Evolutionary conservation across 148 eudicot species (phyloP).

Genomic region (Rhododendron griersonianum): DNA sequence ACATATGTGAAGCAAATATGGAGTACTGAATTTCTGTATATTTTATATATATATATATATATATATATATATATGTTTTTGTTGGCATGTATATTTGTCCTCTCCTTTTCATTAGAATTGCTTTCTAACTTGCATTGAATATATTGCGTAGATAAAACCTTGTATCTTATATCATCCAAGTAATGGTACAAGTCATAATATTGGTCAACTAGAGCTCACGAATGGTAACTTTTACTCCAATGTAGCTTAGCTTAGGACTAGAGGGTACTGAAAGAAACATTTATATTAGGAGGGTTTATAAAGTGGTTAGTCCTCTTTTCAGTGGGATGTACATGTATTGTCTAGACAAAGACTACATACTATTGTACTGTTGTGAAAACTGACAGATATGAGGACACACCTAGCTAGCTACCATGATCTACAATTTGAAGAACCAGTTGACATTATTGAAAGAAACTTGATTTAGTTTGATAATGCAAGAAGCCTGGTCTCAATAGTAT

Average conservation of each 20-base stretch:
- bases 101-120: conserved; percentile 32
- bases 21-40: too few species aligned
- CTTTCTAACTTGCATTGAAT: conserved; percentile 17
- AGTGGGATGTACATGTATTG: too few species aligned
- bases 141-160: background rate
- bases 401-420: background rate
- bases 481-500: background rate
- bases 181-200: background rate
- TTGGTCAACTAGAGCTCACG: background rate
- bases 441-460: background rate
- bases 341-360: too few species aligned
- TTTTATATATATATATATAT: too few species aligned
- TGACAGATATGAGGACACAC: conserved; percentile 1
- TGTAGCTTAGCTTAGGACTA: background rate
- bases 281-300: too few species aligned
- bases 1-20: too few species aligned
- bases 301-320: too few species aligned
- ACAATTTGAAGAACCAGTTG: background rate
- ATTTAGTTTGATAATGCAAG: background rate
- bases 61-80: too few species aligned
- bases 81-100: conserved; percentile 12
- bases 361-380: too few species aligned
- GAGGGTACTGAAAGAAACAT: too few species aligned
- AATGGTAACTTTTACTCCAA: background rate
- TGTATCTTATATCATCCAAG: too few species aligned